Evolutionary conservation across 139 green algal species (phyloP), one percentile per base, ranked within the genome.

Genomic region (Raphidocelis subcapitata): DNA sequence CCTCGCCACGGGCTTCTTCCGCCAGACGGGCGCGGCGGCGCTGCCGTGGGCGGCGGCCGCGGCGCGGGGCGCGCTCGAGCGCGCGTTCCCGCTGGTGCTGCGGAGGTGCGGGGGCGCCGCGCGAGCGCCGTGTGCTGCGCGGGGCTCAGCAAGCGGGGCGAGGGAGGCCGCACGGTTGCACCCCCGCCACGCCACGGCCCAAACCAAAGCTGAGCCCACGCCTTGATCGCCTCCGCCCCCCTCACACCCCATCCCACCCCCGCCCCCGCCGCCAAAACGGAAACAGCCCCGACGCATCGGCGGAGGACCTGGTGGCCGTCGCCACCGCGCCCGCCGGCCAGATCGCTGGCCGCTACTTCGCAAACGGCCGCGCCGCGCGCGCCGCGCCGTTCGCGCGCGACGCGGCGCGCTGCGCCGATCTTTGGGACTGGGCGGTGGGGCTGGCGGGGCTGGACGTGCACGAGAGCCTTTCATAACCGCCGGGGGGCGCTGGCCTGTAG

Each of bases 1-100:
- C 29, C 64, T 93, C 28, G 87, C 87, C n/a, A 79, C 73, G 21
- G 62, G 77, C 55, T 69, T 69, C 63, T 69, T 69, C 63, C 35
- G 55, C 21, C 37, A 57, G 24, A 76, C 69, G 1, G 59, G 69
- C 44, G 18, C 28, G 26, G 49, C 35, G 5, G 26, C 61, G 8
- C 60, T 83, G 71, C 71, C 71, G 12, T 57, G 65, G 37, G 52
- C 70, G 47, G 35, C 73, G 65, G 64, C 56, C 18, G 41, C 54
- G 31, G 57, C 75, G 37, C 54, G 65, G 41, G 29, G 49, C 15
- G 23, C 33, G 5, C 26, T 78, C 55, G 51, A 72, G 61, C 4
- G 15, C n/a, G 21, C 65, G 46, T 77, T 64, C 70, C 70, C 70
- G 32, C 57, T 77, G 60, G 36, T 76, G 67, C 49, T 72, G 41